Evolutionary conservation across 129 eudicot genomes (phyloP).

Genomic region (Escallonia rubra): DNA sequence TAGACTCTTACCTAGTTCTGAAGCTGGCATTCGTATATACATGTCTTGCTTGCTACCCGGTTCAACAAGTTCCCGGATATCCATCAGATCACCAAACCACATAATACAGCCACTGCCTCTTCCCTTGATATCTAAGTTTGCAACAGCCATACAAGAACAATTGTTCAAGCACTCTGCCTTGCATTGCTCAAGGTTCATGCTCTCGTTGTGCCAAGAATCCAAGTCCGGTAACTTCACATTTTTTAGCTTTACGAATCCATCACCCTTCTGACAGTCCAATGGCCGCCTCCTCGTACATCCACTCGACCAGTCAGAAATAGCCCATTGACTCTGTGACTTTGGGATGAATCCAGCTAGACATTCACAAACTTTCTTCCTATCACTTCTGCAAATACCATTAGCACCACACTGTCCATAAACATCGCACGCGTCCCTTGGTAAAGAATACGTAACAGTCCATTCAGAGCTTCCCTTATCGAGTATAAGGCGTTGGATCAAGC

Average conservation of each 20-base stretch:
- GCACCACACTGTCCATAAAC: not conserved
- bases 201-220: not conserved
- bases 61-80: not conserved
- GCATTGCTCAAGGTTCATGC: not conserved
- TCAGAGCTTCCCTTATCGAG: not conserved
- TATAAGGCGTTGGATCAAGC: not conserved
- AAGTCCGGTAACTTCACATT: not conserved
- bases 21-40: not conserved
- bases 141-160: slow-evolving; percentile 2
- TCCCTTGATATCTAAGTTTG: not conserved
- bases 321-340: not conserved
- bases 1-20: not conserved
- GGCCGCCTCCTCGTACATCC: not conserved
- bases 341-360: not conserved
- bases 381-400: not conserved
- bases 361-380: not conserved
- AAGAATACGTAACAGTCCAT: not conserved
- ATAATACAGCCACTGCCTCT: not conserved
- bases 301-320: not conserved
- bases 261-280: not conserved
- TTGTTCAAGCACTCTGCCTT: not conserved
- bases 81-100: slow-evolving; percentile 5
- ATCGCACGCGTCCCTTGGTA: not conserved
- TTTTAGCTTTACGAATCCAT: not conserved
- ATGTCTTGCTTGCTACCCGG: not conserved